phyloP scores from a whole-genome alignment of 306 rosid species.

The Phaseolus lunatus region DNA sequence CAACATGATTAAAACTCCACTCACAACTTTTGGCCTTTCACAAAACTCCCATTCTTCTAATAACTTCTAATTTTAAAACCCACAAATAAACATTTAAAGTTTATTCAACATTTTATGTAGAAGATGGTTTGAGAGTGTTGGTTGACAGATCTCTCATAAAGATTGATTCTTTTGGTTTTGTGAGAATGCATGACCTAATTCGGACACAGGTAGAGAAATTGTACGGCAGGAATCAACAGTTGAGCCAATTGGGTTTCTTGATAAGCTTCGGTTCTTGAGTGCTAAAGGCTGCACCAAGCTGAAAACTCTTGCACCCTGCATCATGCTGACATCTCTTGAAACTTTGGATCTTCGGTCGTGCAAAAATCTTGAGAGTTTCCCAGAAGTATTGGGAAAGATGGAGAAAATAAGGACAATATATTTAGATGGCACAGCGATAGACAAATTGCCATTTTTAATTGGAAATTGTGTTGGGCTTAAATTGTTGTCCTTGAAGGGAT shows the following conservation, averaged over 20 bases:
- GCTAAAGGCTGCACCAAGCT: constrained; percentile 25
- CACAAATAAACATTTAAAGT: no score
- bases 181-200: constrained; percentile 2
- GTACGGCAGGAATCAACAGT: neutral
- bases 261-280: neutral
- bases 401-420: constrained; percentile 25
- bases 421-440: constrained; percentile 6
- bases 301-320: neutral
- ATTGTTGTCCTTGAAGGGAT: neutral
- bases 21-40: no score
- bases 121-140: constrained; percentile 15
- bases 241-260: constrained; percentile 29
- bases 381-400: constrained; percentile 19
- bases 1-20: no score
- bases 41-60: no score
- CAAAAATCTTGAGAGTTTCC: constrained; percentile 8
- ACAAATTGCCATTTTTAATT: constrained; percentile 24
- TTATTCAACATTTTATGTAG: no score
- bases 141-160: neutral
- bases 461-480: constrained; percentile 6
- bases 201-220: neutral
- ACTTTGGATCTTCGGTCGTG: constrained; percentile 21
- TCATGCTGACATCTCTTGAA: constrained; percentile 42
- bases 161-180: neutral
- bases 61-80: no score